Conservation (phyloP, 257 asterid species). For the Nicotiana tomentosiformis region DNA sequence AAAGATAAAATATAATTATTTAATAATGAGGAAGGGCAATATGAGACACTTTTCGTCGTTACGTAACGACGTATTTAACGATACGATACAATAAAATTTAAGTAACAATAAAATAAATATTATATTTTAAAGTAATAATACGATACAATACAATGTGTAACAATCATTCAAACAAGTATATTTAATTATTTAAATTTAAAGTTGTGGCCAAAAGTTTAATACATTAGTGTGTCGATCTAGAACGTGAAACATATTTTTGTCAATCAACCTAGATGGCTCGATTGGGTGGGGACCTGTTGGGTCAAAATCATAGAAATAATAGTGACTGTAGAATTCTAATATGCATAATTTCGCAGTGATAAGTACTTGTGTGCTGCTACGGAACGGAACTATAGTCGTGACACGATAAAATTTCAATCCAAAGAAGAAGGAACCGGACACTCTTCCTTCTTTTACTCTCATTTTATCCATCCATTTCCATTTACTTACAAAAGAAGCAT, state of each 20-base stretch:
- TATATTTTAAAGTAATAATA: too few relatives aligned
- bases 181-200: too few relatives aligned
- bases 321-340: neutral
- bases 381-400: neutral
- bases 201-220: too few relatives aligned
- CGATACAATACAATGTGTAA: too few relatives aligned
- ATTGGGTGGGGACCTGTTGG: neutral
- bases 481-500: neutral
- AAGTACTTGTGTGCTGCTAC: neutral
- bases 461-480: neutral
- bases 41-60: too few relatives aligned
- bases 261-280: neutral
- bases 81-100: too few relatives aligned
- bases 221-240: neutral
- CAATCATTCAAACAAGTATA: too few relatives aligned
- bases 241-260: neutral
- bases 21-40: too few relatives aligned
- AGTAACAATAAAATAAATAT: too few relatives aligned
- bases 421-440: neutral
- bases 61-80: too few relatives aligned
- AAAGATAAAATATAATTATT: too few relatives aligned
- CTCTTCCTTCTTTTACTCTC: neutral
- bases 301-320: neutral
- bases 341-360: neutral
- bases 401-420: neutral